phyloP scores from a whole-genome alignment of 176 grass and related monocot species.

The Puccinellia tenuiflora region DNA sequence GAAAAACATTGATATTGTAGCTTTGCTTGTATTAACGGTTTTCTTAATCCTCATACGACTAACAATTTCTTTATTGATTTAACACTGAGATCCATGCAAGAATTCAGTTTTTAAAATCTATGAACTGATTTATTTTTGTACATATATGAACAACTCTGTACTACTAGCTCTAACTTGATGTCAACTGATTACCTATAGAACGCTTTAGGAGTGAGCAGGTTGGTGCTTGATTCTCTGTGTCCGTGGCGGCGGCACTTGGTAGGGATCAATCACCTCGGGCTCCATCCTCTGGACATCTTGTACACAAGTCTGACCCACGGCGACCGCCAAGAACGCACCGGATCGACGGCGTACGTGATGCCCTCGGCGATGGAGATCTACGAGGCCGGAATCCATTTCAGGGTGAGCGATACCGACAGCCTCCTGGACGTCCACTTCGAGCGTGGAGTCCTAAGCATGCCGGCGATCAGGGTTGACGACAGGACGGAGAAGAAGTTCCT shows the following conservation, averaged over 20 bases:
- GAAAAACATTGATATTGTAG: too few species aligned
- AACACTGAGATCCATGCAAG: too few species aligned
- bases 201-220: neutral
- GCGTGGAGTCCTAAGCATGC: slow-evolving; percentile 22
- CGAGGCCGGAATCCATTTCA: slow-evolving; percentile 50
- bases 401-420: neutral
- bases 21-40: too few species aligned
- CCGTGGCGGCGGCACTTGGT: neutral
- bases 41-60: too few species aligned
- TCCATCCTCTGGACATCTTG: neutral
- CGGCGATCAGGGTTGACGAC: slow-evolving; percentile 21
- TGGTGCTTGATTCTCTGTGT: neutral
- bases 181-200: neutral
- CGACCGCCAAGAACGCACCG: neutral
- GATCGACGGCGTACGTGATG: neutral
- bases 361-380: slow-evolving; percentile 32
- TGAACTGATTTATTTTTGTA: too few species aligned
- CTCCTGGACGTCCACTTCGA: slow-evolving; percentile 33
- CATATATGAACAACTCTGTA: too few species aligned
- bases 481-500: slow-evolving; percentile 38
- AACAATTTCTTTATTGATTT: too few species aligned
- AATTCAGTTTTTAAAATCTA: too few species aligned
- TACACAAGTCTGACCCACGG: neutral
- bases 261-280: neutral
- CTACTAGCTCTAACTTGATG: neutral